These are phyloP conservation scores for Apiospora marii DNA, from an alignment of 2,329 filamentous ascomycete species.

Conservation along the genomic window DNA sequence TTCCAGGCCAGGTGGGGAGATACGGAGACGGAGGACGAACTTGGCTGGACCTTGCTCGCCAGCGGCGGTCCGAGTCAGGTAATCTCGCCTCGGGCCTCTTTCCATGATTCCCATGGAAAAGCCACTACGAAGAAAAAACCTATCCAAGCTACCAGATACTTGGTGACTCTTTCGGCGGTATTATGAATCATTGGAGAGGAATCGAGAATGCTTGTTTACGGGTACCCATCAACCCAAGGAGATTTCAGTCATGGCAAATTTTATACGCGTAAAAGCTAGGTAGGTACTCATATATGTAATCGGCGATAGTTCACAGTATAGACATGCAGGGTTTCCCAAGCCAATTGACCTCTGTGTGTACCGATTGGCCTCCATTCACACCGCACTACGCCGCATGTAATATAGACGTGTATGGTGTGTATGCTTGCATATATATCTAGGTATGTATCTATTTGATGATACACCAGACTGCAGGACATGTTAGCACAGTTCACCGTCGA, in stretches of 20 bases:
- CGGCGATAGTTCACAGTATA: neutral
- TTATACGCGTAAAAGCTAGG: neutral
- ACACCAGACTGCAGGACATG: neutral
- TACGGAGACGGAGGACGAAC: neutral
- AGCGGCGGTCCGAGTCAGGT: constrained; percentile 16
- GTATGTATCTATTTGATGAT: neutral
- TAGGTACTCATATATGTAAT: neutral
- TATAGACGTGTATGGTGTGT: neutral
- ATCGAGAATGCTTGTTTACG: neutral
- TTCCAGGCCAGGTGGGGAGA: constrained; percentile 5
- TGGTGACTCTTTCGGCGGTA: constrained; percentile 5
- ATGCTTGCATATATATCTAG: neutral
- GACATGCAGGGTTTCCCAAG: constrained; percentile 3
- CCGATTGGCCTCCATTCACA: neutral
- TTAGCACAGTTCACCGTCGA: neutral
- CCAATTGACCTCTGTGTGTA: neutral
- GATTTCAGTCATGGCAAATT: neutral
- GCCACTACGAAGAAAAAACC: neutral
- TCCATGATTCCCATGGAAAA: neutral
- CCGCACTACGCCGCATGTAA: neutral
- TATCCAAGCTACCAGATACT: neutral
- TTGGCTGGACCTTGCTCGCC: constrained; percentile 8
- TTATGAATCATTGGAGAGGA: neutral
- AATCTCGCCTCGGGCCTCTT: constrained; percentile 13
- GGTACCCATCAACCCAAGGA: neutral